Evolutionary conservation across 2,329 filamentous ascomycete genomes (phyloP).

Genomic region (Gnomoniopsis sp.): DNA sequence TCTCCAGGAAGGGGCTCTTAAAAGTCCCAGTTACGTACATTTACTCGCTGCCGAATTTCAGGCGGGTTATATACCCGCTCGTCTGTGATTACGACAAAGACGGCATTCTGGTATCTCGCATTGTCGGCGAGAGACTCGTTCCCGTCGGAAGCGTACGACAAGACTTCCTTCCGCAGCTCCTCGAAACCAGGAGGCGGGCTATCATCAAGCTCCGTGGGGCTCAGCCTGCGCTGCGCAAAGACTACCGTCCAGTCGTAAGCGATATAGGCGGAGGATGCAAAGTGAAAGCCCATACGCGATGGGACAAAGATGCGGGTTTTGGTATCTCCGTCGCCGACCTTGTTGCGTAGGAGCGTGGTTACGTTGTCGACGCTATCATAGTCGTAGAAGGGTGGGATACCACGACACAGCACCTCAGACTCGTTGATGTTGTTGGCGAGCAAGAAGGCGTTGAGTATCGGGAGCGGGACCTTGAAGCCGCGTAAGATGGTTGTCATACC

Average conservation of each 20-base stretch:
- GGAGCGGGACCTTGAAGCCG: conserved; percentile 9
- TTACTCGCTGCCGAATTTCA: not conserved
- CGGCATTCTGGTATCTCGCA: not conserved
- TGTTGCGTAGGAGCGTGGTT: conserved; percentile 2
- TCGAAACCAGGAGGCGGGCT: not conserved
- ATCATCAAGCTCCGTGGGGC: not conserved
- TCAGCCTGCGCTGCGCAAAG: not conserved
- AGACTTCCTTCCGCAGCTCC: conserved; percentile 1
- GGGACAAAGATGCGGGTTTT: conserved; percentile 7
- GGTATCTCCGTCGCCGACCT: not conserved
- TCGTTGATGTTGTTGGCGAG: conserved; percentile 1
- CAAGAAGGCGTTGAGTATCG: conserved; percentile 1
- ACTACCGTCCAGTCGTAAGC: conserved; percentile 3
- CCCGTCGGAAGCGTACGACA: not conserved
- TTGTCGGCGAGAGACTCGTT: not conserved
- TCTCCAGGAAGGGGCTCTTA: not conserved
- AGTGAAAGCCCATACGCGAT: not conserved
- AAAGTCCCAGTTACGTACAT: not conserved
- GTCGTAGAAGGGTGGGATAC: conserved; percentile 3
- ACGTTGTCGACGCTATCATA: not conserved
- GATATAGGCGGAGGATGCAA: not conserved
- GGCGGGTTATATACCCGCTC: not conserved
- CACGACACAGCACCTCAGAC: not conserved
- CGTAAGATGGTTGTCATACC: not conserved
- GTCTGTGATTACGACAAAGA: conserved; percentile 4